Base-by-base conservation (phyloP, 140 eudicot genomes). In the Erigeron philadelphicus region DNA sequence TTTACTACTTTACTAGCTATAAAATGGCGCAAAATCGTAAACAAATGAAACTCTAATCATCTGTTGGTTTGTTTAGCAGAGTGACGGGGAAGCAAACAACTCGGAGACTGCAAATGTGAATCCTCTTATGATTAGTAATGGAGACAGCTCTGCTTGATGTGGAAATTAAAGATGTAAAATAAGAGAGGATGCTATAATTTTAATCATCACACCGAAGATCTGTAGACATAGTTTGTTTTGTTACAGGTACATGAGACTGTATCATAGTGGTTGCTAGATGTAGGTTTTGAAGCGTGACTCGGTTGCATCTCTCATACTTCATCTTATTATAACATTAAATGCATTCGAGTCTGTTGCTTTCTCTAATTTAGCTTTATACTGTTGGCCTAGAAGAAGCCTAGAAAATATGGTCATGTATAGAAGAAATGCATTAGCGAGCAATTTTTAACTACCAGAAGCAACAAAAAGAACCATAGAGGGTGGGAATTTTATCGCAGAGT, bases 41-140 rank as follows among this genome's bases (percentile, higher is more conserved):
- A 21, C 64, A 38, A 16, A 61, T 18, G 17, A 50, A 50, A 17
- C 16, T 8, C 18, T 57, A 13, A n/a, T 50, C 56, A 50, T 16
- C n/a, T 50, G 56, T 41, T 50, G 53, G 18, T 43, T 25, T 67
- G 42, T 8, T 25, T 8, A 61, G 10, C 81, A 87, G 95, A 81
- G 76, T 50, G 79, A 82, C 35, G 82, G 85, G 54, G 86, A 76
- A 76, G 79, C 81, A 54, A 81, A 84, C 53, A 76, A 81, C 63
- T 72, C 78, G 8, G 80, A 80, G 57, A 83, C 67, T 23, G 78
- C 69, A 68, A 72, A 77, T 48, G 53, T 79, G 55, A 57, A 81
- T 64, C 75, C 79, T 65, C 60, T 74, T 67, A 56, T 85, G 50
- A 62, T 77, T 15, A 56, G 75, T 13, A 74, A 74, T 66, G 84